Percentiles rank a stretch among this genome's conserved stretches.
These are phyloP conservation scores for Prunus fruticosa DNA, from an alignment of 306 rosid genomes.

Conservation along the genomic window DNA sequence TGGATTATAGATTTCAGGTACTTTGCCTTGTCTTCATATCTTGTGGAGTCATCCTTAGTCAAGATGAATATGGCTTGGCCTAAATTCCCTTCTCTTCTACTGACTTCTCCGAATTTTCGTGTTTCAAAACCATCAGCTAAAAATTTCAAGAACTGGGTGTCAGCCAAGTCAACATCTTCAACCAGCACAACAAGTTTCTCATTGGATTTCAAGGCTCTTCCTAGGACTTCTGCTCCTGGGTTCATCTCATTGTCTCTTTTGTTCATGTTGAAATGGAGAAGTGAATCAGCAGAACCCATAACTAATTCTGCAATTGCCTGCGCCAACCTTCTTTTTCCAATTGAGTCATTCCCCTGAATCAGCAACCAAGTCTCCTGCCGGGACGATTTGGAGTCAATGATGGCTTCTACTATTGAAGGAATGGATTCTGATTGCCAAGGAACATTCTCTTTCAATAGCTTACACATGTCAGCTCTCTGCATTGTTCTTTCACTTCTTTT, in stretches of 20 bases:
- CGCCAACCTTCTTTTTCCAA: slow-evolving; percentile 76
- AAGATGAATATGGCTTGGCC: slow-evolving; percentile 56
- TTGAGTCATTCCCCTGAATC: slow-evolving; percentile 66
- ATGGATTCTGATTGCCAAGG: slow-evolving; percentile 89
- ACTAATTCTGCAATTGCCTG: slow-evolving; percentile 67
- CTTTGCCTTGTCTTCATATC: slow-evolving; percentile 26
- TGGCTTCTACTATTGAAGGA: slow-evolving; percentile 67
- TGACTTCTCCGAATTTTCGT: slow-evolving; percentile 49
- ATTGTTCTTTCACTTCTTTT: slow-evolving; percentile 41
- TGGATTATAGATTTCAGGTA: slow-evolving; percentile 43
- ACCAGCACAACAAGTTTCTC: slow-evolving; percentile 63
- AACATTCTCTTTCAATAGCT: slow-evolving; percentile 77
- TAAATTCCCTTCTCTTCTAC: slow-evolving; percentile 21
- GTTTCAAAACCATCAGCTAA: slow-evolving; percentile 53
- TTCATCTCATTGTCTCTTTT: slow-evolving; percentile 31
- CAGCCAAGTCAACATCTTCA: slow-evolving; percentile 67
- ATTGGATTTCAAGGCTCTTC: slow-evolving; percentile 47
- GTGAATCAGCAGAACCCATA: slow-evolving; percentile 57
- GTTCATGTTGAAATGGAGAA: slow-evolving; percentile 50
- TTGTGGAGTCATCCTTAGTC: slow-evolving; percentile 41
- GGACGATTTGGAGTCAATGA: slow-evolving; percentile 46
- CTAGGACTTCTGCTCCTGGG: slow-evolving; percentile 34
- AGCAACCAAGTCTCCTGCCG: slow-evolving; percentile 62
- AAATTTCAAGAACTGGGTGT: slow-evolving; percentile 57
- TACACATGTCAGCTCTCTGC: slow-evolving; percentile 53